Conservation (phyloP, 805 yeast species). For the Starmera dryadoides region DNA sequence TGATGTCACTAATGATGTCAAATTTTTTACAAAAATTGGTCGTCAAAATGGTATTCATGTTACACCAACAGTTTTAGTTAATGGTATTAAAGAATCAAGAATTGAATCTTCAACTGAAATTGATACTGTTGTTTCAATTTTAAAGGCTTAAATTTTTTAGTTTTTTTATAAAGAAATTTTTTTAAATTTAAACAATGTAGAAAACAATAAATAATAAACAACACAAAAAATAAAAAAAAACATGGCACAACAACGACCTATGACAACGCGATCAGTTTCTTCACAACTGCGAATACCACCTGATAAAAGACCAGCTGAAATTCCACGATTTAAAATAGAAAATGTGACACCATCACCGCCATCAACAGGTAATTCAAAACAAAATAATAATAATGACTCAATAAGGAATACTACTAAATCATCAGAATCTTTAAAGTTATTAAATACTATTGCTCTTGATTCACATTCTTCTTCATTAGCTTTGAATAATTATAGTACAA, state of each 20-base stretch:
- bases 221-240: too few relatives aligned
- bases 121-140: constrained; percentile 27
- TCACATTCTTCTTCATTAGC: not conserved
- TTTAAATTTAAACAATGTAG: too few relatives aligned
- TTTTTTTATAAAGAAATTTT: too few relatives aligned
- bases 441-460: not conserved
- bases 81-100: constrained; percentile 53
- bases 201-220: too few relatives aligned
- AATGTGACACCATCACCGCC: not conserved
- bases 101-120: constrained; percentile 58
- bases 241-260: not conserved
- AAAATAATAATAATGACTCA: too few relatives aligned
- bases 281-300: not conserved
- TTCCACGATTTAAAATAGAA: not conserved
- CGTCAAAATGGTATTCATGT: constrained; percentile 77
- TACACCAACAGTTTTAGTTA: constrained; percentile 72
- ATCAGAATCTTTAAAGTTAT: not conserved
- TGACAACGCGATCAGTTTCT: not conserved
- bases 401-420: not conserved
- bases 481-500: not conserved
- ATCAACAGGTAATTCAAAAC: not conserved
- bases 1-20: constrained; percentile 51
- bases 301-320: not conserved
- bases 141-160: constrained; percentile 2
- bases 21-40: constrained; percentile 64